phyloP scores from a whole-genome alignment of 768 basidiomycete genomes.

The Rhodocollybia butyracea region DNA sequence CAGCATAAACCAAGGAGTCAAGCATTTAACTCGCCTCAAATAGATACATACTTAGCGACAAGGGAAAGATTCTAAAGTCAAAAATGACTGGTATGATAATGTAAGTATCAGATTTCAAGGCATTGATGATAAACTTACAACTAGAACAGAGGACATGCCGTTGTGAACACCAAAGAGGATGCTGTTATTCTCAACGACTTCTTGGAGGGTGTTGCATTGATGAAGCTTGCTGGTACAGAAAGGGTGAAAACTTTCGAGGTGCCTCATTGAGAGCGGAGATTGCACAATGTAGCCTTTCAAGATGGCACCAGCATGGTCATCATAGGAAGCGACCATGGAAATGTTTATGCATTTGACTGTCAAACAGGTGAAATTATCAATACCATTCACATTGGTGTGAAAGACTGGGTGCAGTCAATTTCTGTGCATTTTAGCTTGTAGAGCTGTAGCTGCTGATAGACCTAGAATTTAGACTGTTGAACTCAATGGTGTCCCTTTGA shows the following conservation, averaged over 20 bases:
- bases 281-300: neutral
- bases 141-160: neutral
- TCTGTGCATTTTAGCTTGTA: neutral
- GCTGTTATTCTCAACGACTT: neutral
- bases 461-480: neutral
- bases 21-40: neutral
- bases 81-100: neutral
- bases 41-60: neutral
- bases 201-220: neutral
- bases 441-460: too few species aligned
- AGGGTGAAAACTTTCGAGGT: constrained; percentile 1
- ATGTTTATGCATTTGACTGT: neutral
- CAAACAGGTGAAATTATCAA: neutral
- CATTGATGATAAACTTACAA: neutral
- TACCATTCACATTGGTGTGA: neutral
- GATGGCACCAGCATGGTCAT: neutral
- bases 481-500: neutral
- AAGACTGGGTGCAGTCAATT: constrained; percentile 1
- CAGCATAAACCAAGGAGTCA: neutral
- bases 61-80: neutral
- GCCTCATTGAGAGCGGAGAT: neutral
- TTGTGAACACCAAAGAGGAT: neutral
- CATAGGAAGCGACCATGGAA: constrained; percentile 1
- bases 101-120: neutral
- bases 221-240: neutral